Evolutionary conservation across 129 eudicot species (phyloP), one percentile per base, ranked within the genome.

Genomic region (Chrysanthemum makinoi): DNA sequence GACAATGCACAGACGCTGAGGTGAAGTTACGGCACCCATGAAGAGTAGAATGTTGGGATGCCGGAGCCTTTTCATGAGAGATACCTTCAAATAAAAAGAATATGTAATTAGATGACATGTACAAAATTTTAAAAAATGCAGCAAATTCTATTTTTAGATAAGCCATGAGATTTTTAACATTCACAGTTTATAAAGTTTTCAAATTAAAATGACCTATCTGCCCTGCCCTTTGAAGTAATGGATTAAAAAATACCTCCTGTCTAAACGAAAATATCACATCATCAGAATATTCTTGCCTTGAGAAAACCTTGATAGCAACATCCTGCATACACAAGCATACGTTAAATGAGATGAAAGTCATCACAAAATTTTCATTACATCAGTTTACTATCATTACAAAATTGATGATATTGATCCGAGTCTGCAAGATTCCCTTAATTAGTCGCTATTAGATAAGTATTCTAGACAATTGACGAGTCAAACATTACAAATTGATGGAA

Each of bases 21-120:
- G 96, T 66, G 99, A 84, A 56, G 89, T 88, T 65, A 90, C 97
- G 28, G 97, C 97, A 69, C 99, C 99, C 99, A 95, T 95, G 76
- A 95, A 95, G 50, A 95, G 90, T 56, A 95, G 84, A 80, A 95
- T 86, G 80, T 87, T 90, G 43, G 99, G 99, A 85, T 95, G 97
- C 78, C 99, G 84, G 46, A 94, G 93, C 70, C 93, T 85, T 82
- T 90, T 94, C 99, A 94, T 94, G 60, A 95, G 94, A 58, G 94
- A 88, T 24, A 95, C 97, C 99, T 95, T 74, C 70, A 86, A 56
- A 71, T 26, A 0, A 56, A 54, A 30, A 77, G 19, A 6, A 20
- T 49, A 35, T 15, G 46, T 11, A 44, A 54, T 44, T 39, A n/a
- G 65, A 49, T 69, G 47, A 50, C 20, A 35, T 15, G 15, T 66